phyloP scores from a whole-genome alignment of 2,329 filamentous ascomycete genomes.

The Tolypocladium sp. region DNA sequence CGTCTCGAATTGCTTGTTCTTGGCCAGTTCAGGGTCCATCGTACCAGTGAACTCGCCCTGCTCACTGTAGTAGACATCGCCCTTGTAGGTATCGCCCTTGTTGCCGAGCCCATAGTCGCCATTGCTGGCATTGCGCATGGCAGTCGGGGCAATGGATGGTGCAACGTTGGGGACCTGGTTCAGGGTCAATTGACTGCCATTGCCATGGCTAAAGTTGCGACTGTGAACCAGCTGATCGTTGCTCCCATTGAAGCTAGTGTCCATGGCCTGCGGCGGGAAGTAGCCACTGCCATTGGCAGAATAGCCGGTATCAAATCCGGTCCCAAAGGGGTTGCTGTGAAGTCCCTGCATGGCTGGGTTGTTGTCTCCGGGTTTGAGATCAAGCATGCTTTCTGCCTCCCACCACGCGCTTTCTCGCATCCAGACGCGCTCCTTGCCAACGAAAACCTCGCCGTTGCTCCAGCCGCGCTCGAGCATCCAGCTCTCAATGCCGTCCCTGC shows the following conservation, averaged over 20 bases:
- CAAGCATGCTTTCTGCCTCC: slow-evolving; percentile 95
- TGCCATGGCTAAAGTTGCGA: slow-evolving; percentile 47
- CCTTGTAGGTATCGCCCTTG: slow-evolving; percentile 74
- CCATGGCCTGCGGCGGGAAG: slow-evolving; percentile 55
- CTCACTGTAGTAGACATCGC: slow-evolving; percentile 64
- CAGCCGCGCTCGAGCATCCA: slow-evolving; percentile 93
- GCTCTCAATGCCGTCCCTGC: slow-evolving; percentile 83
- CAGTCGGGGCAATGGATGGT: slow-evolving; percentile 53
- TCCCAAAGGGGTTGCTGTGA: slow-evolving; percentile 36
- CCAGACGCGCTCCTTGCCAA: slow-evolving; percentile 90
- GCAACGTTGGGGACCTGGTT: slow-evolving; percentile 28
- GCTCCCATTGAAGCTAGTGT: slow-evolving; percentile 55
- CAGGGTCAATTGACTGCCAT: slow-evolving; percentile 43
- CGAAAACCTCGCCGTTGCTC: slow-evolving; percentile 93
- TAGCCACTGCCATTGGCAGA: slow-evolving; percentile 59
- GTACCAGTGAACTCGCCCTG: slow-evolving; percentile 60
- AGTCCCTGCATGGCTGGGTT: slow-evolving; percentile 15
- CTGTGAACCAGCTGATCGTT: slow-evolving; percentile 62
- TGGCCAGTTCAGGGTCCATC: slow-evolving; percentile 69
- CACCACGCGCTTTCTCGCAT: slow-evolving; percentile 92
- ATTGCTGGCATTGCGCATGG: slow-evolving; percentile 44
- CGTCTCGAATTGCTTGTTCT: slow-evolving; percentile 68
- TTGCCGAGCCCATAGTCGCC: slow-evolving; percentile 85
- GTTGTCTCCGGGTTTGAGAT: slow-evolving; percentile 62
- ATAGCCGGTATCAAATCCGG: slow-evolving; percentile 60